phyloP scores from a whole-genome alignment of 148 eudicot species.

The Vaccinium myrtillus region DNA sequence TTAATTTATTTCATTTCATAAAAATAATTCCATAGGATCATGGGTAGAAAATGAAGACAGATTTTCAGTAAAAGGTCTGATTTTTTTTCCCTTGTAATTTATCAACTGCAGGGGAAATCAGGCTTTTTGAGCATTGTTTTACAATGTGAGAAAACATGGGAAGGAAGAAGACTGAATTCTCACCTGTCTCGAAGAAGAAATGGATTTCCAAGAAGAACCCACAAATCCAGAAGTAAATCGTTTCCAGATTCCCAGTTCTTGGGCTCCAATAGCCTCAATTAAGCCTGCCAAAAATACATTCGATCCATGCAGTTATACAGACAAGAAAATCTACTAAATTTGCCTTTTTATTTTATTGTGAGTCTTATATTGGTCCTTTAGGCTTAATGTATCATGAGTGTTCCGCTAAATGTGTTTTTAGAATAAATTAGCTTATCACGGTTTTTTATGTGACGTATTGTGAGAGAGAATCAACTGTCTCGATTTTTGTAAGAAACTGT shows the following conservation, averaged over 20 bases:
- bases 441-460: too few species aligned
- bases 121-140: not conserved
- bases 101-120: not conserved
- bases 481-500: too few species aligned
- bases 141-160: not conserved
- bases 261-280: slow-evolving; percentile 56
- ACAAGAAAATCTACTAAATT: not conserved
- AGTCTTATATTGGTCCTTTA: too few species aligned
- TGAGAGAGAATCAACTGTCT: too few species aligned
- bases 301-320: slow-evolving; percentile 32
- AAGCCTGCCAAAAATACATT: slow-evolving; percentile 30
- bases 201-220: slow-evolving; percentile 20
- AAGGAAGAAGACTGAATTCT: not conserved
- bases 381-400: too few species aligned
- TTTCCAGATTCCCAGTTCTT: slow-evolving; percentile 30
- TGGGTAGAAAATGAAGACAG: not conserved
- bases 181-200: not conserved
- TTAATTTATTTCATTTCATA: not conserved
- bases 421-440: too few species aligned
- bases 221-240: slow-evolving; percentile 27
- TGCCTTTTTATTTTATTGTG: too few species aligned
- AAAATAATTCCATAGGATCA: not conserved
- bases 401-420: too few species aligned
- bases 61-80: not conserved
- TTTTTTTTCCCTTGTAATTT: not conserved